Evolutionary conservation across 2,329 filamentous ascomycete species (phyloP).

Genomic region (Paracoccidioides brasiliensis): DNA sequence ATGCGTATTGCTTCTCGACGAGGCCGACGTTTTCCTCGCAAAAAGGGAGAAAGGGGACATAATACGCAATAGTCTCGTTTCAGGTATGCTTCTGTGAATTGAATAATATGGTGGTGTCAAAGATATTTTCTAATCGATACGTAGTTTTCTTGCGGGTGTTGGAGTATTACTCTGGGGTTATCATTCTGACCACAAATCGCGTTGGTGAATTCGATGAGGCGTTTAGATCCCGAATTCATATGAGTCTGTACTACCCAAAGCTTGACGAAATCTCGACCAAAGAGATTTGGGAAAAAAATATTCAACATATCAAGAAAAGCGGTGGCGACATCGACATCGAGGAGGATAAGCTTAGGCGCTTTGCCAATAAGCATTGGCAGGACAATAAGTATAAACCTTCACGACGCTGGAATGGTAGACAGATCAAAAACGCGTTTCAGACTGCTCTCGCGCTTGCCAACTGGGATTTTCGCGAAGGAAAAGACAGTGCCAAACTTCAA

Average conservation of each 20-base stretch:
- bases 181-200: conserved; percentile 41
- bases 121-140: neutral
- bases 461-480: conserved; percentile 9
- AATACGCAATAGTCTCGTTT: conserved; percentile 31
- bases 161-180: conserved; percentile 37
- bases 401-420: conserved; percentile 23
- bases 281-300: conserved; percentile 16
- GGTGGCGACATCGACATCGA: conserved; percentile 6
- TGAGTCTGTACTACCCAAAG: conserved; percentile 31
- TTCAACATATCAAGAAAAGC: conserved; percentile 9
- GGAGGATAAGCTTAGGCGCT: conserved; percentile 9
- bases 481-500: neutral
- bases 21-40: conserved; percentile 34
- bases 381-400: conserved; percentile 7
- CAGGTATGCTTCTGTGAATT: conserved; percentile 11
- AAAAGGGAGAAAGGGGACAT: conserved; percentile 23
- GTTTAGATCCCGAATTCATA: conserved; percentile 37
- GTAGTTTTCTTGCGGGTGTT: conserved; percentile 35
- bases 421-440: conserved; percentile 27
- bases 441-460: conserved; percentile 23
- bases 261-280: conserved; percentile 11
- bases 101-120: neutral
- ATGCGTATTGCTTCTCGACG: conserved; percentile 33
- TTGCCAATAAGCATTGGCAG: conserved; percentile 9
- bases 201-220: conserved; percentile 39